Percentiles rank a stretch among this genome's conserved stretches.
These are phyloP conservation scores for Euphorbia peplus DNA, from an alignment of 345 rosid genomes.

Conservation along the genomic window DNA sequence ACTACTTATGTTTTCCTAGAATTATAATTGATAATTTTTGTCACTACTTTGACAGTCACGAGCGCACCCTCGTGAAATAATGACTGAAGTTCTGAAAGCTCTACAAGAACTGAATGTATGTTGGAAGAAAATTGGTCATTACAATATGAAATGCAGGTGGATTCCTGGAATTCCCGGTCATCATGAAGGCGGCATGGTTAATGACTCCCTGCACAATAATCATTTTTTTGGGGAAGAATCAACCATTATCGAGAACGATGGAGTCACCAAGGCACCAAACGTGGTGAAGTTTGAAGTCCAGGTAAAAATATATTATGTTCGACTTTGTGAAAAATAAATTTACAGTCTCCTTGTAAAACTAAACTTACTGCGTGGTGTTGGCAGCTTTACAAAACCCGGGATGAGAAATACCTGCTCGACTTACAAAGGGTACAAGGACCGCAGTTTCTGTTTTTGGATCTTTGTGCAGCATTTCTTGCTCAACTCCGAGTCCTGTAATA, in stretches of 20 bases:
- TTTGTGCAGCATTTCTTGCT: conserved; percentile 85
- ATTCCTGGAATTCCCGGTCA: conserved; percentile 52
- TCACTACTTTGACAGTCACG: conserved; percentile 53
- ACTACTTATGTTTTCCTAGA: neutral
- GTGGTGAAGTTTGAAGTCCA: conserved; percentile 90
- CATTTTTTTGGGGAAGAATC: conserved; percentile 68
- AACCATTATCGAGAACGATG: conserved; percentile 52
- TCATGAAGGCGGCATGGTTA: conserved; percentile 65
- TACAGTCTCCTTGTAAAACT: neutral
- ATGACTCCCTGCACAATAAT: conserved; percentile 47
- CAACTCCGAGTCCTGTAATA: conserved; percentile 72
- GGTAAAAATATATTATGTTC: conserved; percentile 36
- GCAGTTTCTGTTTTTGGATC: conserved; percentile 86
- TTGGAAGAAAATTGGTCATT: conserved; percentile 96
- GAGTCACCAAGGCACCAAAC: conserved; percentile 43
- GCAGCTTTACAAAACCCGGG: conserved; percentile 88
- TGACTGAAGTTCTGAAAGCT: conserved; percentile 83
- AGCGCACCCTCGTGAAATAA: conserved; percentile 86
- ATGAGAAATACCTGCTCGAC: conserved; percentile 85
- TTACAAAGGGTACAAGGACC: conserved; percentile 84
- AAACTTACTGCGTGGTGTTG: conserved; percentile 6
- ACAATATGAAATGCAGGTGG: conserved; percentile 97
- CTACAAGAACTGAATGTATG: conserved; percentile 75
- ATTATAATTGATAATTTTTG: conserved; percentile 6
- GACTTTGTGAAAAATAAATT: neutral